phyloP scores from a whole-genome alignment of 257 asterid species.

The Ballota nigra region DNA sequence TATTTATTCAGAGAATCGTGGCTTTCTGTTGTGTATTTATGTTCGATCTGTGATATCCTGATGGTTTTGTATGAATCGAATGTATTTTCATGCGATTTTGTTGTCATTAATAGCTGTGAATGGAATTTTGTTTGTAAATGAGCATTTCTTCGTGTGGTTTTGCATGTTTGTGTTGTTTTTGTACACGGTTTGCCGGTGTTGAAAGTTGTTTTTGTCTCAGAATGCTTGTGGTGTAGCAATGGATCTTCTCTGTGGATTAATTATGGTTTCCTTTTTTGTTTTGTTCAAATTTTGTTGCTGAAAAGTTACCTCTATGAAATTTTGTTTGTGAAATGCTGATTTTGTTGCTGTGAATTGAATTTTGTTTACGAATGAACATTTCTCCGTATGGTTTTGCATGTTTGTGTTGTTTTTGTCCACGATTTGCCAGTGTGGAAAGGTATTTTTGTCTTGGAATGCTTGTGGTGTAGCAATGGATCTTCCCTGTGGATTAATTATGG shows the following conservation, averaged over 20 bases:
- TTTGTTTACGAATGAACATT: background rate
- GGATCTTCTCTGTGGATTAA: background rate
- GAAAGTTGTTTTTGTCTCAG: background rate
- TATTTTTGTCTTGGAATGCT: background rate
- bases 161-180: slow-evolving; percentile 16
- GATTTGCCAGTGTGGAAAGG: background rate
- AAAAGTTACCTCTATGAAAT: background rate
- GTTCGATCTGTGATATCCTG: slow-evolving; percentile 31
- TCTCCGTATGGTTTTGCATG: background rate
- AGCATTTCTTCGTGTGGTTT: background rate
- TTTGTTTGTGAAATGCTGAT: background rate
- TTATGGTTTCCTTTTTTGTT: background rate
- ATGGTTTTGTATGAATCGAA: background rate
- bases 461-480: background rate
- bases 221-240: background rate
- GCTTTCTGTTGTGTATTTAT: background rate
- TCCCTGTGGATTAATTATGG: background rate
- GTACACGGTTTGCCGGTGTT: background rate
- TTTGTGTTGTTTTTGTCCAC: slow-evolving; percentile 13
- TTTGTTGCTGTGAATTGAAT: background rate
- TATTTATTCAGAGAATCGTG: background rate
- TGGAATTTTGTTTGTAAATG: background rate
- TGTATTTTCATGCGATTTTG: slow-evolving; percentile 8
- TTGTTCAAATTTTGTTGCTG: background rate
- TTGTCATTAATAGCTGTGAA: background rate